Evolutionary conservation across 805 yeast species (phyloP), one percentile per base, ranked within the genome.

Genomic region (Hanseniaspora opuntiae): DNA sequence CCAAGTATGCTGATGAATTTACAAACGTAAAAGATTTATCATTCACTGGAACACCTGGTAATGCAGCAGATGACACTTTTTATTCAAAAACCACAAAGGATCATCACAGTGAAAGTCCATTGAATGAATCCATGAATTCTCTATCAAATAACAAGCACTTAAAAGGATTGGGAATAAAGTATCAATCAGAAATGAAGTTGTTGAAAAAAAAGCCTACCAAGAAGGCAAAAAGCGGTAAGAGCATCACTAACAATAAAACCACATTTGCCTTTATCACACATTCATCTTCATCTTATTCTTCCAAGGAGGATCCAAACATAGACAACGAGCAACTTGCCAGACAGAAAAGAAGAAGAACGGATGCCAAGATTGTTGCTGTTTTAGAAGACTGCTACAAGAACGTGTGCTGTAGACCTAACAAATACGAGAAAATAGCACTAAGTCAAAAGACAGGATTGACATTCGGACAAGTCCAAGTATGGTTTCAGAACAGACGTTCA

Each of bases 391-490:
- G 88, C 69, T 93, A 90, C 62, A 74, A 74, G 48, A 63, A 70
- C 47, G 88, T 95, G 56, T 72, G 80, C 44, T 86, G 95, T 48
- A 53, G 32, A 32, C 98, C 98, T 45, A 82, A 84, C 63, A 83
- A 82, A 65, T 69, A 74, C 45, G 75, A 83, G 63, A 78, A 97
- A 60, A 73, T 78, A 44, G 84, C 82, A 58, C 85, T 93, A 58
- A 96, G 97, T 4, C 67, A 71, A 32, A 77, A 73, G 58, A 94
- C 93, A 40, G 81, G 81, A 59, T 93, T 93, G 97, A 79, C 90
- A n/a, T 97, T 89, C 67, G 87, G 89, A 66, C 96, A 97, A 1
- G 95, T 93, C 36, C 98, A 93, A 70, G 87, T 90, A 58, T 93
- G 98, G 98, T 93, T 93, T 70, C 98, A 93, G 70, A 93, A 93